Conservation (phyloP, 306 rosid genomes). For the Cucumis cinereus region DNA sequence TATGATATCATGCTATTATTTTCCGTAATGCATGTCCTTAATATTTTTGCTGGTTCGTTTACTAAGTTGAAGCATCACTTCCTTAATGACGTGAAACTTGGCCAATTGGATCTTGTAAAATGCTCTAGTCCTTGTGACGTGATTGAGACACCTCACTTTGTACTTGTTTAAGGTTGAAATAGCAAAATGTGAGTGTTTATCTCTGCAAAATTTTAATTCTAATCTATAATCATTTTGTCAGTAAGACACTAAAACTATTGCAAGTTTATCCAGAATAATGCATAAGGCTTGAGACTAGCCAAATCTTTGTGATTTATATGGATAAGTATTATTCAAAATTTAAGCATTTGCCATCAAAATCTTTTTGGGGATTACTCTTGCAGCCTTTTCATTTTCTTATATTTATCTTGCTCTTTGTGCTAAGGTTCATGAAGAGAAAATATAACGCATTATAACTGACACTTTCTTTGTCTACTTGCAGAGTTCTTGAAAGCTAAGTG, state of each 20-base stretch:
- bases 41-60: neutral
- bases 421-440: neutral
- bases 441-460: neutral
- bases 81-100: neutral
- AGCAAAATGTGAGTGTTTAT: too few relatives aligned
- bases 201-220: neutral
- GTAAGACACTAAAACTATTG: neutral
- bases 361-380: neutral
- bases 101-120: too few relatives aligned
- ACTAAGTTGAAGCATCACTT: neutral
- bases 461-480: conserved; percentile 10
- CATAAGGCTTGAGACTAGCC: neutral
- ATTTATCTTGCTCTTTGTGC: neutral
- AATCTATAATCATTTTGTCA: neutral
- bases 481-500: conserved; percentile 97
- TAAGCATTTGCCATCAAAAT: neutral
- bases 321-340: neutral
- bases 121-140: too few relatives aligned
- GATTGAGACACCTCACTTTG: too few relatives aligned
- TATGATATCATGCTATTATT: neutral
- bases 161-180: too few relatives aligned
- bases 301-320: neutral
- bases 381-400: neutral
- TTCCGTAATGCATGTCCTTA: neutral
- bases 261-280: neutral